A percentile compares a stretch with the other conserved stretches of the same genome.
These are phyloP conservation scores for Venturia effusa DNA, from an alignment of 2,329 filamentous ascomycete genomes.

Conservation along the genomic window DNA sequence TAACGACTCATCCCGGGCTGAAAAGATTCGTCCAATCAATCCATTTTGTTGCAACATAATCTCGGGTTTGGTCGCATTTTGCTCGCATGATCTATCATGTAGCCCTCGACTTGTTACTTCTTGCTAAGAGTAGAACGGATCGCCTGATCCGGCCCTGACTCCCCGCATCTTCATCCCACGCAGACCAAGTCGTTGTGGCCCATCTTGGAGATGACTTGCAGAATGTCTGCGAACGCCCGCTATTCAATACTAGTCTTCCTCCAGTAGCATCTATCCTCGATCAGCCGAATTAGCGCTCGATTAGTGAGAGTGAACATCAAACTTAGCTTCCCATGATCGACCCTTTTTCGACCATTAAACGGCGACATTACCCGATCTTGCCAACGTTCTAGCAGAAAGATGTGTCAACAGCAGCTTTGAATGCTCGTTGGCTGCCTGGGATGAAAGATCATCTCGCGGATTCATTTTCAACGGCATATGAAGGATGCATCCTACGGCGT, in stretches of 20 bases:
- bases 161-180: neutral
- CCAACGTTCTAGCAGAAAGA: neutral
- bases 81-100: neutral
- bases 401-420: neutral
- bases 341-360: neutral
- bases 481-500: neutral
- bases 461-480: neutral
- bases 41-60: neutral
- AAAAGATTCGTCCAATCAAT: neutral
- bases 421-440: neutral
- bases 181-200: neutral
- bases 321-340: neutral
- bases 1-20: neutral
- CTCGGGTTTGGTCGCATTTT: neutral
- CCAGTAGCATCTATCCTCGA: neutral
- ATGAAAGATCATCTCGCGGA: neutral
- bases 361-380: neutral
- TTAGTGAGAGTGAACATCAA: neutral
- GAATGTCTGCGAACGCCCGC: neutral
- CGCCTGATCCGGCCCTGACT: neutral
- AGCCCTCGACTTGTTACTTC: neutral
- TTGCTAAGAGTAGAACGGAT: neutral
- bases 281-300: neutral
- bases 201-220: neutral
- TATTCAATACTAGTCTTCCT: neutral